phyloP scores from a whole-genome alignment of 2,329 filamentous ascomycete species.

The Claviceps fusiformis region DNA sequence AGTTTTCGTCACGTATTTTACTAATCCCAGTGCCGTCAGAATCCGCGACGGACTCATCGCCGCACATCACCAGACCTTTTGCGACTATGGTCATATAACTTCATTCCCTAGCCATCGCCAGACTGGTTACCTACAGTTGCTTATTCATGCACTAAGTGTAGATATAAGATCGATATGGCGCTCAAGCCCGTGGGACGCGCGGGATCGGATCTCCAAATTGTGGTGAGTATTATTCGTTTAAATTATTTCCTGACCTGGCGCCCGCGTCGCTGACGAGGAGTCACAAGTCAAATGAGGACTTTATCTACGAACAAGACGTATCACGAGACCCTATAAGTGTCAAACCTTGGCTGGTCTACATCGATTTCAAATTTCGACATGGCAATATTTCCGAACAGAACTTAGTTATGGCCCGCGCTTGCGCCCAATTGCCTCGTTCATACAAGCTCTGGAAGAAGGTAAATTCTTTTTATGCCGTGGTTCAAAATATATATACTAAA shows the following conservation, averaged over 20 bases:
- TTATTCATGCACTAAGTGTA: background rate
- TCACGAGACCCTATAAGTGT: conserved; percentile 71
- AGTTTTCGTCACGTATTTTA: too few species aligned
- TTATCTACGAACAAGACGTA: conserved; percentile 92
- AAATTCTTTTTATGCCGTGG: conserved; percentile 11
- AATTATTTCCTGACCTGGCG: background rate
- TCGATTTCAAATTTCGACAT: conserved; percentile 79
- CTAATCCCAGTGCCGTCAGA: background rate
- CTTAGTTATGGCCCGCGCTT: conserved; percentile 78
- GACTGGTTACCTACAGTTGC: background rate
- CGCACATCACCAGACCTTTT: background rate
- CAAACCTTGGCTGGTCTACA: conserved; percentile 91
- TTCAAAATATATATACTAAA: conserved; percentile 6
- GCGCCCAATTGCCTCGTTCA: conserved; percentile 75
- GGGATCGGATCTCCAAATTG: conserved; percentile 2
- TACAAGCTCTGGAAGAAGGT: conserved; percentile 98
- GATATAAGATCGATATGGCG: background rate
- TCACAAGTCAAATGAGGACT: conserved; percentile 66
- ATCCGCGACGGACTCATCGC: background rate
- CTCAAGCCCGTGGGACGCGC: background rate
- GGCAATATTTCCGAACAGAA: conserved; percentile 77
- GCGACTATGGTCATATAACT: background rate
- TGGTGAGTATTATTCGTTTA: conserved; percentile 21
- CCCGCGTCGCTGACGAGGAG: conserved; percentile 5
- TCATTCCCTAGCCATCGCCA: background rate